A percentile compares a stretch with the other conserved stretches of the same genome.
Conservation (phyloP, 208 protist species). For the Trypanosoma conorhini region DNA sequence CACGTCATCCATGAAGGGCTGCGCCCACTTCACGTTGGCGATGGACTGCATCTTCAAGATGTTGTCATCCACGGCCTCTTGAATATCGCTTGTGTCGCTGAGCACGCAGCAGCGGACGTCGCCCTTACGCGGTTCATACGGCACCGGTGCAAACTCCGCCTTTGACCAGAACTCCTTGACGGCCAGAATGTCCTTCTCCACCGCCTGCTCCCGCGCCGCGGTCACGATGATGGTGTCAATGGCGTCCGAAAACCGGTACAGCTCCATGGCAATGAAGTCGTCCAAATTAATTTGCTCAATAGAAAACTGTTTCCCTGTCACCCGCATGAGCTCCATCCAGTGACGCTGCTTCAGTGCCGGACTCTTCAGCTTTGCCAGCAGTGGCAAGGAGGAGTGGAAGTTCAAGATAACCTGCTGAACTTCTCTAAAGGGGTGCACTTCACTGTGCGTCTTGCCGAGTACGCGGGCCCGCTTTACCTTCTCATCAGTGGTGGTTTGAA, state of each 20-base stretch:
- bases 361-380: constrained; percentile 97
- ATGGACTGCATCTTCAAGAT: constrained; percentile 98
- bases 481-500: constrained; percentile 94
- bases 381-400: constrained; percentile 96
- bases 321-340: constrained; percentile 97
- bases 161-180: constrained; percentile 96
- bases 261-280: constrained; percentile 97
- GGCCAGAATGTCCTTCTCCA: constrained; percentile 95
- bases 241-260: constrained; percentile 93
- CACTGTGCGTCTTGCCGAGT: constrained; percentile 84
- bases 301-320: constrained; percentile 95
- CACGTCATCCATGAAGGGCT: constrained; percentile 96
- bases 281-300: constrained; percentile 97
- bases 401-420: constrained; percentile 94
- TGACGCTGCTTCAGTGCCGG: constrained; percentile 97
- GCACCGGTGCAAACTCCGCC: constrained; percentile 85
- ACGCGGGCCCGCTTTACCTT: constrained; percentile 85
- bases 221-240: constrained; percentile 95
- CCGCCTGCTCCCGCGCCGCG: constrained; percentile 95
- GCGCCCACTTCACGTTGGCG: constrained; percentile 95
- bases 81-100: constrained; percentile 96
- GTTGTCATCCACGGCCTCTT: constrained; percentile 98
- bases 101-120: constrained; percentile 92
- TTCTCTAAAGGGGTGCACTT: constrained; percentile 83
- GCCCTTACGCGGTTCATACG: constrained; percentile 92